Conservation (phyloP, 768 basidiomycete species). For the Collybiopsis luxurians region DNA sequence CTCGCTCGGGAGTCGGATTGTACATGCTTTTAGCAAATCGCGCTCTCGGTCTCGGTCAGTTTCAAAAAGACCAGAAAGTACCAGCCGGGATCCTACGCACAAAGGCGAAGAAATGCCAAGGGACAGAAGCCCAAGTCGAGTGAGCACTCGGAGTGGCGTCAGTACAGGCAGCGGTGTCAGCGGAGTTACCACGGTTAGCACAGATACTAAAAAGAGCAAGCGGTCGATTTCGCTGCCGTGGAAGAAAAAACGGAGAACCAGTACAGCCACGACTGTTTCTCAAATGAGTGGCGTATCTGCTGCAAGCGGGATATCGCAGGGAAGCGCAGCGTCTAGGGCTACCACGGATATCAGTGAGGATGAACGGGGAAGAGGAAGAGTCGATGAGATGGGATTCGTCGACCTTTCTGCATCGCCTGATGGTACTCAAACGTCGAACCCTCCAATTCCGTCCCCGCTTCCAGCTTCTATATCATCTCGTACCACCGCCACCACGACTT, state of each 20-base stretch:
- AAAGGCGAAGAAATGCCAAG: not conserved
- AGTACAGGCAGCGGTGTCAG: no score
- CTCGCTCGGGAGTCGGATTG: not conserved
- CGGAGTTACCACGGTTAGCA: not conserved
- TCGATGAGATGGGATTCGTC: not conserved
- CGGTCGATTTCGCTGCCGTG: not conserved
- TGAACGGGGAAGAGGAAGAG: not conserved
- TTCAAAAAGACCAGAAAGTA: not conserved
- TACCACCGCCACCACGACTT: not conserved
- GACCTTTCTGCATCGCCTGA: not conserved
- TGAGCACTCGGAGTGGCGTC: not conserved
- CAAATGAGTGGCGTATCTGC: not conserved
- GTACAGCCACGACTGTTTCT: not conserved
- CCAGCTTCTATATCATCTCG: constrained; percentile 5
- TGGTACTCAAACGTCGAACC: not conserved
- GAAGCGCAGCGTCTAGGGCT: not conserved
- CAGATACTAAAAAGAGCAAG: not conserved
- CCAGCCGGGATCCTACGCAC: no score
- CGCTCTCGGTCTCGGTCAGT: not conserved
- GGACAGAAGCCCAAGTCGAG: not conserved
- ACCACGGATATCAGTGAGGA: not conserved
- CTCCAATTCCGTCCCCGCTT: not conserved
- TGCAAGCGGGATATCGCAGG: not conserved
- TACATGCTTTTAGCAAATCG: not conserved
- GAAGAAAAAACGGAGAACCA: not conserved